These are phyloP conservation scores for Selenicereus undatus DNA, from an alignment of 148 eudicot species.

Conservation along the genomic window DNA sequence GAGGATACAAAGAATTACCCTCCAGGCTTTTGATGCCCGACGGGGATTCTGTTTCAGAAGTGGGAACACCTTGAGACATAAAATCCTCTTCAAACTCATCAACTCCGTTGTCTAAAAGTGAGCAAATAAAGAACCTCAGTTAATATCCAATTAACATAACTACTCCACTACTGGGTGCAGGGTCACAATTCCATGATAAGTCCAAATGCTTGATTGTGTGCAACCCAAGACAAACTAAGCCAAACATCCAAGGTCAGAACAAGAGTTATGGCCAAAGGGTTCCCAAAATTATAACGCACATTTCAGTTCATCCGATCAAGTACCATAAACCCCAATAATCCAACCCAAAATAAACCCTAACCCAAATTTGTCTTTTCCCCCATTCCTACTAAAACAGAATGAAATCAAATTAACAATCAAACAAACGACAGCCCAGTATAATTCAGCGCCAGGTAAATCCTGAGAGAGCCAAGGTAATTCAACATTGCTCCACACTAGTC, in stretches of 20 bases:
- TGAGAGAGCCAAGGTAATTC: background rate
- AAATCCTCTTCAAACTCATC: constrained; percentile 39
- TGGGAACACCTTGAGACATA: constrained; percentile 28
- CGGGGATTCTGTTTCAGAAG: constrained; percentile 20
- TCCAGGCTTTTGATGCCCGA: constrained; percentile 28
- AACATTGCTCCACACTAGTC: background rate
- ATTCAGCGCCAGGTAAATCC: background rate
- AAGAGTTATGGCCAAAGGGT: background rate
- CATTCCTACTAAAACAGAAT: background rate
- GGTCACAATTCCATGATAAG: background rate
- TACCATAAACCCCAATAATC: background rate
- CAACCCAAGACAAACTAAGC: background rate
- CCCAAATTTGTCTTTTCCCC: background rate
- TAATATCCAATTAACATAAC: background rate
- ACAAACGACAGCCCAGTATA: background rate
- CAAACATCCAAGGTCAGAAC: background rate
- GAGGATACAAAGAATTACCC: constrained; percentile 72
- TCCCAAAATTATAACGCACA: background rate
- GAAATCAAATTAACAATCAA: background rate
- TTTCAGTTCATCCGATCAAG: background rate
- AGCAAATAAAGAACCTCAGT: background rate
- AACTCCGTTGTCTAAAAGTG: constrained; percentile 21
- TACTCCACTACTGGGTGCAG: background rate
- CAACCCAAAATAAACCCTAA: background rate
- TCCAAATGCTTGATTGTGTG: background rate